Conservation (phyloP, 192 early-diverging fungal species). For the Diversispora eburnea region DNA sequence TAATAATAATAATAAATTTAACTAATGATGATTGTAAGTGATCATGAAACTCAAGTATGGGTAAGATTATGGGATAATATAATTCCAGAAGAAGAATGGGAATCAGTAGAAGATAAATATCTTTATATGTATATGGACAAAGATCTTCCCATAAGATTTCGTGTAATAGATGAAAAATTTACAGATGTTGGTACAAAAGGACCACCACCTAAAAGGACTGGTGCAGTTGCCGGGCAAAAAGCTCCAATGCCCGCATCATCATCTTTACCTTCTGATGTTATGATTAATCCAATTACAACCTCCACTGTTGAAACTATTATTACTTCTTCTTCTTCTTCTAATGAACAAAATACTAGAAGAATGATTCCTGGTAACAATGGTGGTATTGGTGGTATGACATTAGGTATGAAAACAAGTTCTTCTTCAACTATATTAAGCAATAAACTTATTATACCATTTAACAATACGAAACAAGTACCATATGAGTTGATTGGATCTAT, state of each 20-base stretch:
- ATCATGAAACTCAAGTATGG: slow-evolving; percentile 70
- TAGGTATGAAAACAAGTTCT: neutral
- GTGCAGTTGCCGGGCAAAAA: slow-evolving; percentile 12
- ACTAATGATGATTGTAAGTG: slow-evolving; percentile 36
- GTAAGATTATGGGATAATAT: slow-evolving; percentile 37
- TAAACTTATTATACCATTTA: too few relatives aligned
- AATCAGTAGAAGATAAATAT: slow-evolving; percentile 59
- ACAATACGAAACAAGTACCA: neutral
- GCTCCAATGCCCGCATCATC: slow-evolving; percentile 1
- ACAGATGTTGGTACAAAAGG: slow-evolving; percentile 67
- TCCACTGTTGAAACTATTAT: neutral
- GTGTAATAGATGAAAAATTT: slow-evolving; percentile 70
- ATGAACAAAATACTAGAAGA: neutral
- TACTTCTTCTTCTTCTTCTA: neutral
- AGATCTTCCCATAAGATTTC: slow-evolving; percentile 72
- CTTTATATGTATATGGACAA: slow-evolving; percentile 75
- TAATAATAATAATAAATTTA: neutral
- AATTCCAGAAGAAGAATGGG: slow-evolving; percentile 47
- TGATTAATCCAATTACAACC: neutral
- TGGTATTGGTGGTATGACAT: neutral
- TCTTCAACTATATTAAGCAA: neutral
- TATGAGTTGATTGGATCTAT: slow-evolving; percentile 8
- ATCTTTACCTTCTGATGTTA: slow-evolving; percentile 7
- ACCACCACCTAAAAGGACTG: slow-evolving; percentile 31
- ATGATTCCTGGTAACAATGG: neutral